Evolutionary conservation across 2,329 filamentous ascomycete species (phyloP).

Genomic region (Tolypocladium endophyticum): DNA sequence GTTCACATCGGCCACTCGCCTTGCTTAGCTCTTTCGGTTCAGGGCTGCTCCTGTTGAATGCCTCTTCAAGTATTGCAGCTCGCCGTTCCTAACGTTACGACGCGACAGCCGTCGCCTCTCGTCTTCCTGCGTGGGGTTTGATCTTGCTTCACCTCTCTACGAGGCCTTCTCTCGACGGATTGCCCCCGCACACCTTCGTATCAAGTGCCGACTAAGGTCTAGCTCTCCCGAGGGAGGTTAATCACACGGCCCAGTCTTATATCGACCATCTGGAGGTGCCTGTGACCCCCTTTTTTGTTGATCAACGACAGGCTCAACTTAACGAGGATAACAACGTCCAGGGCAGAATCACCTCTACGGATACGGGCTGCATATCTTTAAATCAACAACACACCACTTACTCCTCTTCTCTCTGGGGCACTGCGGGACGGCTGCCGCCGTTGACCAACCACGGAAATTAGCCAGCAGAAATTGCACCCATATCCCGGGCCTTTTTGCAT

Average conservation of each 20-base stretch:
- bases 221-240: background rate
- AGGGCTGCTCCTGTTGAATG: background rate
- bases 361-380: background rate
- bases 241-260: too few relatives aligned
- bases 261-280: background rate
- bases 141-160: background rate
- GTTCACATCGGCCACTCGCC: background rate
- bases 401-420: background rate
- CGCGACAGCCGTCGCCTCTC: background rate
- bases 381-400: background rate
- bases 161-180: background rate
- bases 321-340: background rate
- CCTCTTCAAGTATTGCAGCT: background rate
- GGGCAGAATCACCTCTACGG: background rate
- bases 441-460: background rate
- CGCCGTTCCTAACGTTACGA: background rate
- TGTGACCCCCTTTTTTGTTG: background rate
- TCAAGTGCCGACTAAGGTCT: background rate
- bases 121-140: background rate
- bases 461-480: background rate
- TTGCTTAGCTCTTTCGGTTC: background rate
- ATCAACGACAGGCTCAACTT: background rate
- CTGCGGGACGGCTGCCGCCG: background rate
- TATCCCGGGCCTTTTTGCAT: background rate
- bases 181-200: background rate